Base-by-base conservation (phyloP, 164 flowering plant species). In the Paratinospora sagittata region DNA sequence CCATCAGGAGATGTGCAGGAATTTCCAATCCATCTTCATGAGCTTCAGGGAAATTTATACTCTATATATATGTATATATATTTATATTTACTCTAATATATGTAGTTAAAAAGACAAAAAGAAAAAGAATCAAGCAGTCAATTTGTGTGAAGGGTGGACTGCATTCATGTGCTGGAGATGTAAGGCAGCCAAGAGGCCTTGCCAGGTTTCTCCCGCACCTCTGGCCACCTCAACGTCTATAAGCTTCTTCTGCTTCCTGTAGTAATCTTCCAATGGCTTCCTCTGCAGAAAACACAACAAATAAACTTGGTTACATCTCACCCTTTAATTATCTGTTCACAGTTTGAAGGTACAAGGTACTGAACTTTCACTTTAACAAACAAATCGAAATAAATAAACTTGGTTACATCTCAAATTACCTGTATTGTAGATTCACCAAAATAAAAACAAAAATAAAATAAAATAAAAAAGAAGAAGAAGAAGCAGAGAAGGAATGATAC, bases 131-230 rank as follows among this genome's bases (percentile, higher is more conserved):
- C 76, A 79, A 1, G 77, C 77, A 0, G 77, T 72, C 75, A 81
- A 73, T 70, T 79, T 77, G 62, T 67, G 78, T 17, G 80, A 70
- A 64, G 79, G 78, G 63, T 73, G 67, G 27, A 58, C 27, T 1
- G 78, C 82, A 68, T 75, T 82, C 67, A 84, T 72, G 65, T 85
- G 83, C 78, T 81, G 82, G 58, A 87, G 96, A 67, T 85, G 97
- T 37, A 96, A 77, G 24, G 96, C 96, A 43, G 90, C 88, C 82
- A 93, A 77, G 49, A 96, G 87, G 36, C 98, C 93, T 61, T 85
- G 84, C 99, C 98, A 93, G 62, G 90, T 84, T 74, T 93, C 99
- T 76, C 88, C 91, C 9, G 94, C 84, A 23, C 85, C 89, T 57
- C 85, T 83, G 11, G 80, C 84, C 72, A 87, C 92, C 69, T 87